Conservation (phyloP, 441 rosid species). For the Gossypium lobatum region DNA sequence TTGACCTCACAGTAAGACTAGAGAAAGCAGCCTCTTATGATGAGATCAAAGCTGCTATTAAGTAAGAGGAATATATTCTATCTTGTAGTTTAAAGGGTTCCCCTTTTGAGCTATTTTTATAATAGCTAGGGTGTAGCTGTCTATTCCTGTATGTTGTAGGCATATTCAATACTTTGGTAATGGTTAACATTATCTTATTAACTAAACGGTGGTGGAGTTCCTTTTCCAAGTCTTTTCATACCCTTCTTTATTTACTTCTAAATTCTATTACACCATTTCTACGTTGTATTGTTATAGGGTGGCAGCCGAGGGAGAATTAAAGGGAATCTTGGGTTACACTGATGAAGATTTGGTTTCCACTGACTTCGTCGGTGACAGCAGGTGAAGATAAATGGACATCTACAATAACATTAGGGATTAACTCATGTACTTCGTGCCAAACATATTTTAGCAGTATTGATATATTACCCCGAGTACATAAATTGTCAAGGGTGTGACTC, state of each 20-base stretch:
- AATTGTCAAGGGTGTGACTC: neutral
- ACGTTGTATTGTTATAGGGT: constrained; percentile 25
- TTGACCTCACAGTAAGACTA: constrained; percentile 57
- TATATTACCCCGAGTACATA: neutral
- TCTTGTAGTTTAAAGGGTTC: neutral
- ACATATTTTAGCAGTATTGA: neutral
- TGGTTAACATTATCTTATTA: neutral
- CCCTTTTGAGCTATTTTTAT: neutral
- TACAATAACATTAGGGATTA: neutral
- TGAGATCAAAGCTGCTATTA: constrained; percentile 46
- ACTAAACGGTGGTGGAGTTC: neutral
- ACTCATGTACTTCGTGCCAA: neutral
- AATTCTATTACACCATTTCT: neutral
- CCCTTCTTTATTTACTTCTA: neutral
- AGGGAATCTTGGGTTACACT: constrained; percentile 60
- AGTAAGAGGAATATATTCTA: constrained; percentile 20
- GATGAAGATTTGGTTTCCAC: constrained; percentile 70
- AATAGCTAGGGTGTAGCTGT: neutral
- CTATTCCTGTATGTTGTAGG: neutral
- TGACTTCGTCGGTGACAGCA: constrained; percentile 58
- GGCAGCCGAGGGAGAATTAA: constrained; percentile 53
- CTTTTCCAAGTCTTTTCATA: neutral
- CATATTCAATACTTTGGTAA: neutral
- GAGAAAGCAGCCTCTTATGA: constrained; percentile 54
- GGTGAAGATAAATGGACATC: constrained; percentile 24